Evolutionary conservation across 2,329 filamentous ascomycete genomes (phyloP).

Genomic region (Alternaria sp.): DNA sequence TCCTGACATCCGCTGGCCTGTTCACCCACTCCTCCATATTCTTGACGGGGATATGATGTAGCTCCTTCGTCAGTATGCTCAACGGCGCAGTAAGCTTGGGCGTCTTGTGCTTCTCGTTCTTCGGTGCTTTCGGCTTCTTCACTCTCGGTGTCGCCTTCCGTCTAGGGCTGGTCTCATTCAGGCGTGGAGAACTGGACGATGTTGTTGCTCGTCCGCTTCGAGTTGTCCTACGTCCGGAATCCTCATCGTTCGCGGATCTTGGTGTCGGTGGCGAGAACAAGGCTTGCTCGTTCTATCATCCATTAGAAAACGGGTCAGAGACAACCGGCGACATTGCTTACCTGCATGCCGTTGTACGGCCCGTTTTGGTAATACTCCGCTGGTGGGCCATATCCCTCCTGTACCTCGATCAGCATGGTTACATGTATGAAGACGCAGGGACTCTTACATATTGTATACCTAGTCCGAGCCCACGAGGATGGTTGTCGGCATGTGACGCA

Average conservation of each 20-base stretch:
- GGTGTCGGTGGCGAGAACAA: constrained; percentile 53
- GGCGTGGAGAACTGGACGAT: constrained; percentile 32
- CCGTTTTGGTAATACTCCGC: constrained; percentile 36
- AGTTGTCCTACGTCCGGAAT: constrained; percentile 47
- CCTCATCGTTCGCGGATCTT: constrained; percentile 50
- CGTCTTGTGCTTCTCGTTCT: constrained; percentile 54
- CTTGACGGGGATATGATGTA: constrained; percentile 66
- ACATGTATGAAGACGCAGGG: neutral
- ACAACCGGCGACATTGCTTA: constrained; percentile 19
- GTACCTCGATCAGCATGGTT: constrained; percentile 26
- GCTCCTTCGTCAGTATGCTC: constrained; percentile 71
- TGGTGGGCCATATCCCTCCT: constrained; percentile 43
- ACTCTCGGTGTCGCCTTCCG: constrained; percentile 43
- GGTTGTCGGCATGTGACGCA: constrained; percentile 33
- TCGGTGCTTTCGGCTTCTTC: constrained; percentile 54
- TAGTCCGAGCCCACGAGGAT: constrained; percentile 30
- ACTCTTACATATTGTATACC: constrained; percentile 44
- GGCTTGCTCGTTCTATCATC: constrained; percentile 29
- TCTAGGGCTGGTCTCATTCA: constrained; percentile 28
- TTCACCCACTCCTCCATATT: constrained; percentile 85
- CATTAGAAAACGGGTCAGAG: constrained; percentile 23
- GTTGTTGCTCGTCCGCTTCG: constrained; percentile 43
- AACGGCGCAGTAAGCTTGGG: constrained; percentile 70
- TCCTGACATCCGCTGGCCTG: constrained; percentile 69
- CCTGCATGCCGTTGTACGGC: constrained; percentile 32